These are phyloP conservation scores for Neobulgaria alba DNA, from an alignment of 2,329 filamentous ascomycete species.

Conservation along the genomic window DNA sequence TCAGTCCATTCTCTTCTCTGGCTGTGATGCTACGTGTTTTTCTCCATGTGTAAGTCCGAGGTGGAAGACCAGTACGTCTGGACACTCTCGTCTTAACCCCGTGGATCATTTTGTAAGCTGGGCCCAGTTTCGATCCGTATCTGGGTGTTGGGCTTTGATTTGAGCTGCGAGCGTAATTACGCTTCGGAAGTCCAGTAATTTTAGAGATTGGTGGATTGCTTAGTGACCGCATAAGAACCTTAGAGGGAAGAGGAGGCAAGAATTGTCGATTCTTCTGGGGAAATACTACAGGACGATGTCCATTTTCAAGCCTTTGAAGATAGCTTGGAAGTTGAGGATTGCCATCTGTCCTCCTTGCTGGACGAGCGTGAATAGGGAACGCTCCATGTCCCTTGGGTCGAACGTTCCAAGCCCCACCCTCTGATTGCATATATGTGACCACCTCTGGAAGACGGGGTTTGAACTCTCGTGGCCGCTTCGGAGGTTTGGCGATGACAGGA, in stretches of 20 bases:
- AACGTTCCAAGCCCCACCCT: constrained; percentile 23
- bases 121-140: neutral
- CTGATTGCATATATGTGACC: constrained; percentile 25
- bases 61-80: constrained; percentile 4
- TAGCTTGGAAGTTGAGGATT: constrained; percentile 15
- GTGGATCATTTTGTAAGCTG: neutral
- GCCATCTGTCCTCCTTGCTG: constrained; percentile 17
- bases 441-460: constrained; percentile 21
- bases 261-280: constrained; percentile 13
- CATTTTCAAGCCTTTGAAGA: constrained; percentile 15
- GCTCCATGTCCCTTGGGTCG: constrained; percentile 27
- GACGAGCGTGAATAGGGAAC: constrained; percentile 23
- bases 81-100: too few species aligned
- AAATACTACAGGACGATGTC: constrained; percentile 21
- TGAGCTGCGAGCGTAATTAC: neutral
- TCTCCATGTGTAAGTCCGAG: neutral
- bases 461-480: neutral
- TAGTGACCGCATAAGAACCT: neutral
- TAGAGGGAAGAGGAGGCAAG: constrained; percentile 16
- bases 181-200: constrained; percentile 1
- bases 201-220: neutral
- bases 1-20: constrained; percentile 1
- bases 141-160: neutral
- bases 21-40: neutral
- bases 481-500: neutral